Base-by-base conservation (phyloP, 2,329 filamentous ascomycete genomes). In the Alternaria alternata region DNA sequence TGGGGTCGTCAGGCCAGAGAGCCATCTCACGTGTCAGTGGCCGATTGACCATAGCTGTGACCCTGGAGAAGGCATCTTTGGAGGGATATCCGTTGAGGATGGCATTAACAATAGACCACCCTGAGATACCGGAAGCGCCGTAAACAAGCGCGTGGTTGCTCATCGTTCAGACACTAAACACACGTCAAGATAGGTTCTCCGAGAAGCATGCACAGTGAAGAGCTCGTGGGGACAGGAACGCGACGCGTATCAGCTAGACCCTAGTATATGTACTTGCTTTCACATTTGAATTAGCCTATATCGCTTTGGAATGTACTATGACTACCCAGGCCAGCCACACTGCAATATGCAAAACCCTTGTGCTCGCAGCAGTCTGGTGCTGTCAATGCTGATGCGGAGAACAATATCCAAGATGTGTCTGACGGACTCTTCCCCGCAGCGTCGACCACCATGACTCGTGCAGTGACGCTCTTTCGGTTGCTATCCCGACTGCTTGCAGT, bases 41-140 rank as follows among this genome's bases (percentile, higher is more conserved):
- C 20, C 82, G 75, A 59, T 85, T 85, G 2, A 82, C 82, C 48
- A 84, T 77, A 7, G 82, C 83, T 12, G 81, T 80, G 6, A 85
- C 80, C 34, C 78, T 80, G 24, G 67, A 75, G 65, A 83, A 85
- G 4, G 70, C 74, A 54, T 79, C 76, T n/a, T 78, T 75, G 22
- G 71, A 75, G 4, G 82, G 83, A 59, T 84, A 84, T 52, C 75
- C 80, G 44, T 81, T 70, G 12, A 84, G 71, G 39, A 84, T 81
- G 53, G 81, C 77, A 52, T 83, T 84, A 16, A 82, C 80, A 53
- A 85, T 79, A 7, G 82, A 79, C 82, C 82, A 85, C 38, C 82
- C 82, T 3, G 81, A 80, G 53, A 84, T 81, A n/a, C 82, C 82
- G 62, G 80, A 81, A 47, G 81, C 81, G 36, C 82, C 82, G 70